Evolutionary conservation across 108 stramenopile species (phyloP), one percentile per base, ranked within the genome.

Genomic region (Skeletonema grethae): DNA sequence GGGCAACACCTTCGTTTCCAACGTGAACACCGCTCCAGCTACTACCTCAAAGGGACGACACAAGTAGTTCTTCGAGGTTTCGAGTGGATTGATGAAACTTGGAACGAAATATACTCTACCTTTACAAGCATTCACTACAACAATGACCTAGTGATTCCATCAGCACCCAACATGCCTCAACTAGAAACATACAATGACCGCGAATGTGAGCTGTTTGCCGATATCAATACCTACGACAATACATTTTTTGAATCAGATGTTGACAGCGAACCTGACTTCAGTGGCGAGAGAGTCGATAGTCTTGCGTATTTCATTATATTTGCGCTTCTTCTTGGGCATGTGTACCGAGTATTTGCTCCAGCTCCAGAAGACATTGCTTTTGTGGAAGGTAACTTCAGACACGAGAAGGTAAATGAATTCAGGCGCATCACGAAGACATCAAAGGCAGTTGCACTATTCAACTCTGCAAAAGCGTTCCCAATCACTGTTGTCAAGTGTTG

Each of bases 231-330:
- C n/a, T n/a, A n/a, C n/a, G n/a, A n/a, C n/a, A n/a, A n/a, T n/a
- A n/a, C n/a, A n/a, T n/a, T n/a, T 2, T 31, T 31, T 31, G 31
- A 4, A 31, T 31, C 4, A 4, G 31, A 31, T 31, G 50, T 53
- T 22, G 60, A 30, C 60, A 30, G 4, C 5, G 60, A 61, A 3
- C 28, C 28, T 24, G 22, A 22, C 29, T 22, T 61, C 5, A 61
- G 28, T 5, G 60, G 60, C 60, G 5, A 61, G 60, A 2, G 60
- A 20, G 60, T 61, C 5, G 60, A 61, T 61, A 22, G 18, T 15
- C 60, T 61, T 24, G 29, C 60, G 4, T 3, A 53, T 22, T 2
- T 53, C 20, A 22, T 16, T 4, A 20, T 16, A 22, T 53, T 53
- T 22, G 50, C 20, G 16, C 16, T 20, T 53, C 18, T 20, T 16